phyloP scores from a whole-genome alignment of 1,139 yeast species.

The Nakaseomyces sp. region DNA sequence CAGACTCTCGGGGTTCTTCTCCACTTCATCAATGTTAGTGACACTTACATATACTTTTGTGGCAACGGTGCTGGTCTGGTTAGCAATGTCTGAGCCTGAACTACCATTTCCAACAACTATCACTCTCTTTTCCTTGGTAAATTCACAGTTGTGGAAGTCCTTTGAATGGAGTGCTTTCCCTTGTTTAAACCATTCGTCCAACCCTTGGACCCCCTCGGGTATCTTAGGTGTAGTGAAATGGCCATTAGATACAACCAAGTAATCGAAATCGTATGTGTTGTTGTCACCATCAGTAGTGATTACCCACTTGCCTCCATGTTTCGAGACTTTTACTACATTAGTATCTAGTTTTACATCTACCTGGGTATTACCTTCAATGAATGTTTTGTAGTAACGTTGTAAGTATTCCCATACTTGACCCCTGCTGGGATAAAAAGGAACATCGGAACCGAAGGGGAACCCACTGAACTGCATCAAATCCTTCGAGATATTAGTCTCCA shows the following conservation, averaged over 20 bases:
- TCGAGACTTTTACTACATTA: conserved; percentile 13
- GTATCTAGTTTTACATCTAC: conserved; percentile 15
- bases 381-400: conserved; percentile 16
- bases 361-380: conserved; percentile 13
- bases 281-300: conserved; percentile 9
- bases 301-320: conserved; percentile 15
- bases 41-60: conserved; percentile 40
- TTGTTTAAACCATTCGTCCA: conserved; percentile 41
- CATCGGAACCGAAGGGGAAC: conserved; percentile 21
- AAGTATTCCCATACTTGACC: conserved; percentile 22
- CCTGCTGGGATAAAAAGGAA: conserved; percentile 21
- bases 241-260: conserved; percentile 46
- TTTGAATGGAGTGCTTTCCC: conserved; percentile 50
- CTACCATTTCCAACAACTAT: conserved; percentile 56
- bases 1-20: conserved; percentile 26
- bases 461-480: conserved; percentile 27
- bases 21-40: conserved; percentile 28
- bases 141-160: conserved; percentile 44
- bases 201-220: conserved; percentile 39
- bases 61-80: conserved; percentile 40
- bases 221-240: conserved; percentile 46
- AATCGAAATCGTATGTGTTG: conserved; percentile 36
- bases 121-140: conserved; percentile 36
- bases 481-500: conserved; percentile 27
- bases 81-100: conserved; percentile 52